Conservation (phyloP, 495 filamentous ascomycete species). For the Cercophora samala region DNA sequence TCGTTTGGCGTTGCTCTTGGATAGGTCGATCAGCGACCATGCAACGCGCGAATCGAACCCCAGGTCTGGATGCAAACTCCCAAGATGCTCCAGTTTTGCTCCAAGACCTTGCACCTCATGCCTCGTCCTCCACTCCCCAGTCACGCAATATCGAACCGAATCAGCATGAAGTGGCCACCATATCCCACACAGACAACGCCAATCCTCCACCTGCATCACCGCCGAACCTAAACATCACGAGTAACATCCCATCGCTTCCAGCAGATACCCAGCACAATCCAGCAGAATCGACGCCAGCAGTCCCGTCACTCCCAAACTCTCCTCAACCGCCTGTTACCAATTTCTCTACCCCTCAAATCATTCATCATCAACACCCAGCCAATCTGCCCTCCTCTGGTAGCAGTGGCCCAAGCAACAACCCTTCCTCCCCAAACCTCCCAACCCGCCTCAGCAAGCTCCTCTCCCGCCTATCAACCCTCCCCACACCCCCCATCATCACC, state of each 20-base stretch:
- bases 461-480: not conserved
- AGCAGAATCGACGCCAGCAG: not conserved
- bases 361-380: not conserved
- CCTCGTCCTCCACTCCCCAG: not conserved
- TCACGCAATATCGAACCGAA: not conserved
- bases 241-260: not conserved
- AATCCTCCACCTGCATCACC: not conserved
- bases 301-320: not conserved
- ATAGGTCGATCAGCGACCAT: not conserved
- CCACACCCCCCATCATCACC: not conserved
- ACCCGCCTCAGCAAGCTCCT: not conserved
- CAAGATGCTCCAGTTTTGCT: not conserved
- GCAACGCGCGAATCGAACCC: not conserved
- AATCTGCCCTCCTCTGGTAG: not conserved
- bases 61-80: not conserved
- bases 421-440: not conserved
- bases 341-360: not conserved
- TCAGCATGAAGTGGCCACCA: not conserved
- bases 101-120: not conserved
- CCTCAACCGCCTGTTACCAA: not conserved
- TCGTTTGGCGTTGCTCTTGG: not conserved
- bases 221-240: not conserved
- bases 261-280: not conserved
- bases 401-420: not conserved
- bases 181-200: not conserved